Percentiles rank a stretch among this genome's conserved stretches.
phyloP scores from a whole-genome alignment of 352 stramenopile genomes.

The Phytophthora crassamura region DNA sequence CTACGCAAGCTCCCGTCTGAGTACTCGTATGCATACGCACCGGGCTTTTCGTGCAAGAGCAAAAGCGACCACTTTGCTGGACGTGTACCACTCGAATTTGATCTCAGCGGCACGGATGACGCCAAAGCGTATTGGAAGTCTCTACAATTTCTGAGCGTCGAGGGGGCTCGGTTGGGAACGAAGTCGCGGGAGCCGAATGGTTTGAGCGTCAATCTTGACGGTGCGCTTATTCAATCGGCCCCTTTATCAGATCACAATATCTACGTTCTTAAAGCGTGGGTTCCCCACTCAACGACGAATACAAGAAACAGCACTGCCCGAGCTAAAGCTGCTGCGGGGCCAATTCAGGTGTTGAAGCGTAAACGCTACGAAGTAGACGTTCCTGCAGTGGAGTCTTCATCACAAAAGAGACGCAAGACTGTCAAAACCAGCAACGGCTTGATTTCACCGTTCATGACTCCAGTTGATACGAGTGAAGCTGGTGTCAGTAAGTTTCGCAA shows the following conservation, averaged over 20 bases:
- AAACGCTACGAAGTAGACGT: conserved; percentile 49
- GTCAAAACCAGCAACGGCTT: conserved; percentile 23
- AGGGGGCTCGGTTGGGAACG: conserved; percentile 63
- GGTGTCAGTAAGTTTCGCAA: conserved; percentile 55
- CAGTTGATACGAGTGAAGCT: conserved; percentile 40
- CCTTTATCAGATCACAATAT: conserved; percentile 76
- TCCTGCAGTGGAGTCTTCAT: conserved; percentile 8
- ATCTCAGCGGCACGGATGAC: conserved; percentile 45
- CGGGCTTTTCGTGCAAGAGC: conserved; percentile 60
- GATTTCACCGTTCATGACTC: conserved; percentile 32
- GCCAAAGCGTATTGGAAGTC: conserved; percentile 78
- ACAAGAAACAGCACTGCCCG: conserved; percentile 52
- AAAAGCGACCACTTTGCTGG: conserved; percentile 60
- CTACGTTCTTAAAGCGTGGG: conserved; percentile 70
- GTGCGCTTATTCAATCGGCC: conserved; percentile 58
- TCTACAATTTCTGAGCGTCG: conserved; percentile 72
- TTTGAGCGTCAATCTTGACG: conserved; percentile 62
- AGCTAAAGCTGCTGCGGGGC: conserved; percentile 62
- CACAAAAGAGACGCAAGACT: conserved; percentile 43
- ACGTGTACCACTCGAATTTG: conserved; percentile 65
- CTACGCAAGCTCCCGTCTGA: conserved; percentile 60
- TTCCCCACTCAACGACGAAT: conserved; percentile 56
- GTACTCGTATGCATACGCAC: conserved; percentile 70
- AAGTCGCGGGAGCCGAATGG: conserved; percentile 38
- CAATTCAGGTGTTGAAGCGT: conserved; percentile 57